These are phyloP conservation scores for Diversispora epigaea DNA, from an alignment of 192 early-diverging fungal genomes.

Conservation along the genomic window DNA sequence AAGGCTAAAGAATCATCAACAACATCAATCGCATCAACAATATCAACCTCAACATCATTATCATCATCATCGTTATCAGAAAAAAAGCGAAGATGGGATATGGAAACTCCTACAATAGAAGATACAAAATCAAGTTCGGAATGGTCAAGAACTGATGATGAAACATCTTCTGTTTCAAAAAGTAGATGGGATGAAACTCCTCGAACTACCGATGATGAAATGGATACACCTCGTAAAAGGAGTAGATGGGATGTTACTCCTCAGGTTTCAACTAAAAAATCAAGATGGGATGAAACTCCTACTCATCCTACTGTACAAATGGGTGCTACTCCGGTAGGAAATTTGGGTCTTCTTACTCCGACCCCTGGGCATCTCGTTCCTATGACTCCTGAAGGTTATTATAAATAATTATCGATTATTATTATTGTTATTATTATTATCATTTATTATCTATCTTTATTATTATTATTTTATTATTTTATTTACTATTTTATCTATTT, in stretches of 20 bases:
- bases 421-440: too few species aligned
- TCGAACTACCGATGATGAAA: conserved; percentile 41
- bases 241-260: conserved; percentile 85
- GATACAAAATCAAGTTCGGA: conserved; percentile 49
- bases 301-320: conserved; percentile 57
- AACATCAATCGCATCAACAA: conserved; percentile 29
- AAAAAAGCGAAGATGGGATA: conserved; percentile 83
- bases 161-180: conserved; percentile 42
- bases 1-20: conserved; percentile 45
- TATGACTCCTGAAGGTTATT: conserved; percentile 77
- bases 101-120: conserved; percentile 52
- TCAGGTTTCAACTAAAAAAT: conserved; percentile 68
- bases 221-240: conserved; percentile 53
- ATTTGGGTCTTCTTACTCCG: conserved; percentile 75
- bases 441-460: too few species aligned
- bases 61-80: conserved; percentile 41
- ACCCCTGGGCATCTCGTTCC: conserved; percentile 65
- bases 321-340: conserved; percentile 79
- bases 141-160: conserved; percentile 52
- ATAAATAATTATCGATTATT: neutral
- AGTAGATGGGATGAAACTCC: conserved; percentile 84
- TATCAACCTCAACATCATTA: neutral
- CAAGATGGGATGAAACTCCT: conserved; percentile 97
- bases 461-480: too few species aligned
- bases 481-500: too few species aligned